Conservation (phyloP, 345 rosid species). For the Firmiana major region DNA sequence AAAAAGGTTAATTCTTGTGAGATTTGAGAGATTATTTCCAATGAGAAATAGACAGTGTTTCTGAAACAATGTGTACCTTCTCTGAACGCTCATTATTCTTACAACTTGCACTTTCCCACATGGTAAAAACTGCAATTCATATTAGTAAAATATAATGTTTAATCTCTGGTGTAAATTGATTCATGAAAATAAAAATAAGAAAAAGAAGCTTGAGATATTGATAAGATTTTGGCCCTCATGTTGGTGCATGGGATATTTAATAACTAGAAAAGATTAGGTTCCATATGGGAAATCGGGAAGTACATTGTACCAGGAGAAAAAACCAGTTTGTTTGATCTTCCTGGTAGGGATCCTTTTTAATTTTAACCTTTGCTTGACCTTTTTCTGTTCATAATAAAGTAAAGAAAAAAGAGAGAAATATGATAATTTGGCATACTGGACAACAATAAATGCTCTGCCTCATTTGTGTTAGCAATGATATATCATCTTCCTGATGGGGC, state of each 20-base stretch:
- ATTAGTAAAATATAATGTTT: not conserved
- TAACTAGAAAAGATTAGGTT: not conserved
- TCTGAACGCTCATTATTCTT: not conserved
- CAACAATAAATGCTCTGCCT: constrained; percentile 4
- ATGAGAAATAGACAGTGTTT: not conserved
- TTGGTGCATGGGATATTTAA: not conserved
- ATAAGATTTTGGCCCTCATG: not conserved
- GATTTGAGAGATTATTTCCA: not conserved
- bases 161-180: not conserved
- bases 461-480: constrained; percentile 13
- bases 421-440: not conserved
- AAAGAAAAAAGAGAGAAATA: not conserved
- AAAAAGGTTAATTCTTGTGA: not conserved
- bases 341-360: not conserved
- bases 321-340: not conserved
- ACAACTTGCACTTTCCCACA: not conserved
- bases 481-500: constrained; percentile 10
- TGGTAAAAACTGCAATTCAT: not conserved
- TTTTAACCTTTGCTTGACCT: not conserved
- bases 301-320: not conserved
- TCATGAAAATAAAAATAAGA: not conserved
- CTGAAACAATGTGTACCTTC: not conserved
- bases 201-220: not conserved
- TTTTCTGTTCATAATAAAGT: not conserved
- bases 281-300: not conserved